Evolutionary conservation across 148 eudicot species (phyloP).

Genomic region (Salicornia ramosissima): DNA sequence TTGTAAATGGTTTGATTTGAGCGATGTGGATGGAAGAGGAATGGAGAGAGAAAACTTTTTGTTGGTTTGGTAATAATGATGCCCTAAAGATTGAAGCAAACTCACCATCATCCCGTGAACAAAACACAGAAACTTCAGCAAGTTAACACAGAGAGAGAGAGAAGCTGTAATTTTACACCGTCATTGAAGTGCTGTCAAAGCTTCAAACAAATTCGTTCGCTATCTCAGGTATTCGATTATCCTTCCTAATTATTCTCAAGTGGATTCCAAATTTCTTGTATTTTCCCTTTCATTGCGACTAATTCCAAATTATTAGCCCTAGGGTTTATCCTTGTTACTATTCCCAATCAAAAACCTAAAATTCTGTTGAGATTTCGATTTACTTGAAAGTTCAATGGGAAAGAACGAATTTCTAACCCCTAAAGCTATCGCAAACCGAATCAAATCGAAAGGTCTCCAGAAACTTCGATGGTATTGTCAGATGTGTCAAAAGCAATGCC

Average conservation of each 20-base stretch:
- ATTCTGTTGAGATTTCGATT: conserved; percentile 3
- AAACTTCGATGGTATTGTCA: conserved; percentile 95
- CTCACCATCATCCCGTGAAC: no score
- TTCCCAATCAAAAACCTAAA: conserved; percentile 6
- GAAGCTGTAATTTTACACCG: no score
- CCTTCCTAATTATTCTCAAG: neutral
- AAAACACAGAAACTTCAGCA: no score
- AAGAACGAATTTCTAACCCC: conserved; percentile 89
- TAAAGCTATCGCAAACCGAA: conserved; percentile 86
- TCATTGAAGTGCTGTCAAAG: neutral
- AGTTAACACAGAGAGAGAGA: no score
- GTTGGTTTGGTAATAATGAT: no score
- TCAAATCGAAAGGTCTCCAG: conserved; percentile 90
- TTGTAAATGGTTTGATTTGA: no score
- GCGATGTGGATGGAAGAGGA: no score
- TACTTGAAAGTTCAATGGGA: conserved; percentile 46
- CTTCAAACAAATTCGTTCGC: neutral
- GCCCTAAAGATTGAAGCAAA: no score
- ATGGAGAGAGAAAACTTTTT: no score
- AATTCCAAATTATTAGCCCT: neutral
- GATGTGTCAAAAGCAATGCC: conserved; percentile 94
- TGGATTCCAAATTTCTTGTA: neutral
- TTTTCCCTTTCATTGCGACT: neutral
- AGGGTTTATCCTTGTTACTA: conserved; percentile 7
- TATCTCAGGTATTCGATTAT: neutral